Evolutionary conservation across 1,139 yeast genomes (phyloP).

Genomic region (Debaryomyces sp.): DNA sequence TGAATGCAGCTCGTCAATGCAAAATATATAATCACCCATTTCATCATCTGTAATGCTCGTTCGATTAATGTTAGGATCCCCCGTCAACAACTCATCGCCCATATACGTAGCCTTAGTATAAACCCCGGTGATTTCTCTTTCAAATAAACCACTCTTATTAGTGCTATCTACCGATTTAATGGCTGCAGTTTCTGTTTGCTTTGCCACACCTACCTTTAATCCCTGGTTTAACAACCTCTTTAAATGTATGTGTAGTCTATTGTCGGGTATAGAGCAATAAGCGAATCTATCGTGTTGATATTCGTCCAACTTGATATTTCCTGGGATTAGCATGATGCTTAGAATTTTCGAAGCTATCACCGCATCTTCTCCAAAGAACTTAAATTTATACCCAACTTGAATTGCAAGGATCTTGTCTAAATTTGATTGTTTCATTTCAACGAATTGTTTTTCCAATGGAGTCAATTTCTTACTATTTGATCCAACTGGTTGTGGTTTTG

Average conservation of each 20-base stretch:
- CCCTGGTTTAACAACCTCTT: slow-evolving; percentile 66
- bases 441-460: slow-evolving; percentile 79
- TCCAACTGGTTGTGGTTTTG: neutral
- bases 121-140: slow-evolving; percentile 67
- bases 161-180: slow-evolving; percentile 54
- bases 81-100: slow-evolving; percentile 51
- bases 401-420: slow-evolving; percentile 72
- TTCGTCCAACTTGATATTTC: slow-evolving; percentile 49
- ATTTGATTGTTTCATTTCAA: slow-evolving; percentile 60
- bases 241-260: slow-evolving; percentile 70
- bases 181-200: slow-evolving; percentile 82
- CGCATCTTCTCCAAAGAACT: slow-evolving; percentile 87
- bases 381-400: slow-evolving; percentile 91
- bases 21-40: slow-evolving; percentile 31
- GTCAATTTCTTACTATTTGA: slow-evolving; percentile 40
- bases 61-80: slow-evolving; percentile 13
- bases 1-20: slow-evolving; percentile 23
- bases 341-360: slow-evolving; percentile 62
- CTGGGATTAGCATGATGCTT: slow-evolving; percentile 73
- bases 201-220: slow-evolving; percentile 81
- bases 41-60: slow-evolving; percentile 21
- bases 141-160: slow-evolving; percentile 56
- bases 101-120: slow-evolving; percentile 86
- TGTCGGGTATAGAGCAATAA: slow-evolving; percentile 83
- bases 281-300: slow-evolving; percentile 65